Evolutionary conservation across 345 rosid genomes (phyloP).

Genomic region (Salix brachista): DNA sequence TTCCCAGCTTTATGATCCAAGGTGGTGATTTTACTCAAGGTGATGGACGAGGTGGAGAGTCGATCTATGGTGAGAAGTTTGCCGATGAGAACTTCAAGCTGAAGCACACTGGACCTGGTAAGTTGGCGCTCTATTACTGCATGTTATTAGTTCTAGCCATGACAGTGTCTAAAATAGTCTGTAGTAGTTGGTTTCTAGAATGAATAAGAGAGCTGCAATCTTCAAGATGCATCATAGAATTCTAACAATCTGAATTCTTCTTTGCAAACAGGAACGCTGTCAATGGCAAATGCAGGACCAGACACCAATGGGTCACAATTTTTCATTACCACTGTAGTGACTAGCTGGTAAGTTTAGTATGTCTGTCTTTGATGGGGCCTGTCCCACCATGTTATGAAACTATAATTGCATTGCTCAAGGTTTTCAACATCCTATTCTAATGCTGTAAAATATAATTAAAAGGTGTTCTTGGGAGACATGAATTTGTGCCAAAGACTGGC

Average conservation of each 20-base stretch:
- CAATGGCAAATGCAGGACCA: slow-evolving; percentile 95
- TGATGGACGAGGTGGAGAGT: slow-evolving; percentile 90
- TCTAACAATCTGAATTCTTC: neutral
- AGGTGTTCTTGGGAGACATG: neutral
- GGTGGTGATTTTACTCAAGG: slow-evolving; percentile 95
- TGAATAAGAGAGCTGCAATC: neutral
- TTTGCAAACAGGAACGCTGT: slow-evolving; percentile 49
- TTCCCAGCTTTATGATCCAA: slow-evolving; percentile 90
- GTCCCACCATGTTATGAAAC: neutral
- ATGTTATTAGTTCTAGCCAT: too few relatives aligned
- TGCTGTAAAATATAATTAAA: neutral
- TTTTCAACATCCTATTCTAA: neutral
- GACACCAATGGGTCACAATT: slow-evolving; percentile 94
- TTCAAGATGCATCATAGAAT: neutral
- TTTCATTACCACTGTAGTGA: slow-evolving; percentile 77
- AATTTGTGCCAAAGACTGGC: neutral
- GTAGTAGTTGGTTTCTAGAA: too few relatives aligned
- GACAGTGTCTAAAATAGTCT: too few relatives aligned
- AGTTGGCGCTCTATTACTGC: neutral
- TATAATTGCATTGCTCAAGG: neutral
- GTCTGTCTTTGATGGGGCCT: neutral
- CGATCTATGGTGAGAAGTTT: slow-evolving; percentile 89
- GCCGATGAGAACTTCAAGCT: slow-evolving; percentile 87
- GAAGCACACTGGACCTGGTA: slow-evolving; percentile 93
- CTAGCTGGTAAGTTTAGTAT: slow-evolving; percentile 59